Conservation (phyloP, 805 yeast genomes). For the Metschnikowia gelsemii region DNA sequence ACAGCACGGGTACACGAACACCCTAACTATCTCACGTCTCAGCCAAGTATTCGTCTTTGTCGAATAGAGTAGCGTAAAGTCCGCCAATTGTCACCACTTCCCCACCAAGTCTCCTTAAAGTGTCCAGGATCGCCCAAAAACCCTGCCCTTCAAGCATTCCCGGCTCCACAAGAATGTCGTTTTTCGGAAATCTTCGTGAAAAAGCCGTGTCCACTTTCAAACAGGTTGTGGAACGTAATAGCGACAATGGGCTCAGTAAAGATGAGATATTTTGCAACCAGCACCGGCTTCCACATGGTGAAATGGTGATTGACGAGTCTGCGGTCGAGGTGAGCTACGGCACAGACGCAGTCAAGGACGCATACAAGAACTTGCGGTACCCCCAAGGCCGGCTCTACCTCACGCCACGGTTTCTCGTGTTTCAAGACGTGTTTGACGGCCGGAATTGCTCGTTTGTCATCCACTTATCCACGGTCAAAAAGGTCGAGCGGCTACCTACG, state of each 20-base stretch:
- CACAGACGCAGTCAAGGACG: slow-evolving; percentile 27
- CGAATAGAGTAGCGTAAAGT: no score
- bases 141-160: background rate
- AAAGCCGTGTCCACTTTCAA: slow-evolving; percentile 47
- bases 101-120: no score
- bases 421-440: slow-evolving; percentile 67
- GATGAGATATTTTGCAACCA: slow-evolving; percentile 71
- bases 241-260: slow-evolving; percentile 48
- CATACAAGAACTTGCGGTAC: slow-evolving; percentile 22
- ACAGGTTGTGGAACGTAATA: slow-evolving; percentile 44
- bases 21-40: no score
- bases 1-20: no score
- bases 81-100: no score
- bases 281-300: slow-evolving; percentile 70
- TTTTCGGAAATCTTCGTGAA: slow-evolving; percentile 47
- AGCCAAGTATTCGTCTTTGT: no score
- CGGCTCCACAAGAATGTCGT: slow-evolving; percentile 40
- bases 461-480: slow-evolving; percentile 74
- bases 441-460: slow-evolving; percentile 65
- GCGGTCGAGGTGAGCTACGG: slow-evolving; percentile 54
- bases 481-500: slow-evolving; percentile 83
- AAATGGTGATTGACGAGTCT: slow-evolving; percentile 61
- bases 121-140: no score
- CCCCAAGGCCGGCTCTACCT: slow-evolving; percentile 66
- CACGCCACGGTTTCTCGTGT: slow-evolving; percentile 73